Base-by-base conservation (phyloP, 345 rosid species). In the Geranium rotundifolium region DNA sequence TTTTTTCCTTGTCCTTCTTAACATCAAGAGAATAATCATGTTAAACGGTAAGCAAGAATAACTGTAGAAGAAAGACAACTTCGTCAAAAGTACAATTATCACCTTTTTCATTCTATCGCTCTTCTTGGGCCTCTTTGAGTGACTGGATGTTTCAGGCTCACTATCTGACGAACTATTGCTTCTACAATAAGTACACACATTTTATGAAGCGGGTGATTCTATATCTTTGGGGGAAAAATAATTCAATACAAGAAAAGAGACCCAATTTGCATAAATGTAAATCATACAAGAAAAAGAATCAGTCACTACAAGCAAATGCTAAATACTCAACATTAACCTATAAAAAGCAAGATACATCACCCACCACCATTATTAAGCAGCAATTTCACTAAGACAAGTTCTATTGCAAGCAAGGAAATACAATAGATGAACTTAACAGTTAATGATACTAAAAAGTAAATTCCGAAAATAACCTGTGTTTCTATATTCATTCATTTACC, bases 41-140 rank as follows among this genome's bases (percentile, higher is more conserved):
- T 72, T 60, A 62, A 73, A 59, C 1, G 10, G 58, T 8, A 27
- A 8, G 16, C 30, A 19, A 60, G 54, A 9, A 59, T 62, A 30
- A 16, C 49, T 16, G 34, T 19, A 59, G 20, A 37, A 16, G 37
- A 69, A 20, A 3, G 41, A 65, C n/a, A 59, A 18, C n/a, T 57
- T 19, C 59, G 50, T 49, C 41, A 54, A 46, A 34, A n/a, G 59
- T 61, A 50, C 65, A 74, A 46, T 4, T 27, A 34, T 1, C 12
- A 93, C 99, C 99, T 88, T 93, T 84, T 85, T 93, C 19, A 71
- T 67, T 76, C 67, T 82, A 50, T 82, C 96, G 71, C 72, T 84
- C 73, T 80, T 89, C 81, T 80, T 90, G 71, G 67, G 95, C 84
- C 70, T 93, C 84, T 77, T 85, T 34, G 85, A 67, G 34, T 56